Base-by-base conservation (phyloP, 73 alveolate genomes). In the Blepharisma japonicum region DNA sequence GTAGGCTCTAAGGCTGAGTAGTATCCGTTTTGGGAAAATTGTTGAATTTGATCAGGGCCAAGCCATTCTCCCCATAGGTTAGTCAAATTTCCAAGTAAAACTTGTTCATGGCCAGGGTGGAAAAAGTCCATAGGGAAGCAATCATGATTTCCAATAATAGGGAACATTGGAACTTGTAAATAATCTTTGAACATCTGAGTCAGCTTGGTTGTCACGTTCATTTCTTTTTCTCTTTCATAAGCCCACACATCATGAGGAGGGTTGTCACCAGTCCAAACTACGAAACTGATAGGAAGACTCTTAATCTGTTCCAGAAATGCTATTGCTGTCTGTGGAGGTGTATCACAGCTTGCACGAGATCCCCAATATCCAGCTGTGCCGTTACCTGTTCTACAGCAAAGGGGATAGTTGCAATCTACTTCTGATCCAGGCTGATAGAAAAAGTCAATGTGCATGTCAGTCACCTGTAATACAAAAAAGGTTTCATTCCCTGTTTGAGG, bases 21-120 rank as follows among this genome's bases (percentile, higher is more conserved):
- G 77, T 68, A 74, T 0, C 94, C 94, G 68, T 72, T 76, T 68
- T 83, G 77, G 70, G 80, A 82, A 51, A 87, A 83, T 9, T 83
- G 71, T 78, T 83, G 82, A 76, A 79, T 79, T 27, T 91, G 91
- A 14, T 83, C 68, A 32, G 81, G 86, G 61, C 66, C 71, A 25
- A 61, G 47, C 74, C 74, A 61, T 39, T 9, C 18, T 2, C 74
- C 74, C 74, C 74, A 61, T 8, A 14, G 2, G 0, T 0, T 1
- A 18, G 74, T 39, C 18, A 61, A 61, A 25, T 39, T 39, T 14
- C 23, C 46, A 8, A 9, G 38, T 20, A 61, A 39, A n/a, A n/a
- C 14, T 81, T 77, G 76, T 83, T 83, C 25, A 84, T 81, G 53
- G 45, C 81, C 83, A 83, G 80, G 45, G 84, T 77, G 45, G 61